Conservation (phyloP, 2,329 filamentous ascomycete genomes). For the Ophiocordyceps polyrhachis-furcata region DNA sequence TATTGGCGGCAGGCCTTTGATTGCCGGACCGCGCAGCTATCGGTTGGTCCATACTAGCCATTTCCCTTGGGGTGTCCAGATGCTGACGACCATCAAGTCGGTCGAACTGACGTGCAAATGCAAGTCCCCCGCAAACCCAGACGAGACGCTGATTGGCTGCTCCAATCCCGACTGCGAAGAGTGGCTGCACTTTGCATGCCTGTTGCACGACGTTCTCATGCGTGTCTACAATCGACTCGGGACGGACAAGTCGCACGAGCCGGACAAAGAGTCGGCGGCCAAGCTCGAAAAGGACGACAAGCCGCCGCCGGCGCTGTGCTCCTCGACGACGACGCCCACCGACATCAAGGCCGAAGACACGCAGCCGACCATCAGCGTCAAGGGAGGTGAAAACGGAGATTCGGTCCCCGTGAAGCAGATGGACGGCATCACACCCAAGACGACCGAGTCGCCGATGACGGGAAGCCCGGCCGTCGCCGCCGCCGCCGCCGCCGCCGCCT, state of each 20-base stretch:
- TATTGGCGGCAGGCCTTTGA: constrained; percentile 50
- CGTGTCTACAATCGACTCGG: constrained; percentile 31
- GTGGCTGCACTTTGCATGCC: constrained; percentile 46
- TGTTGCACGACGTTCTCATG: constrained; percentile 34
- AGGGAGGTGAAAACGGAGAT: constrained; percentile 23
- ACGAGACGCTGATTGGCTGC: constrained; percentile 40
- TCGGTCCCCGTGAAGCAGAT: constrained; percentile 19
- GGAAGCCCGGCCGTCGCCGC: constrained; percentile 9
- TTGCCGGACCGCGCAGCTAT: constrained; percentile 35
- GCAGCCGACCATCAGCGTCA: constrained; percentile 33
- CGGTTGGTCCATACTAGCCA: constrained; percentile 20
- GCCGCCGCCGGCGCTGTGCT: constrained; percentile 7
- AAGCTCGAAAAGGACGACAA: constrained; percentile 19
- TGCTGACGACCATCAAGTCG: constrained; percentile 22
- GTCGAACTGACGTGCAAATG: constrained; percentile 39
- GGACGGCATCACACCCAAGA: constrained; percentile 11
- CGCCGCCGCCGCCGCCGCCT: constrained; percentile 5
- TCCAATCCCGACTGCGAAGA: constrained; percentile 32
- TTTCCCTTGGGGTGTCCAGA: neutral
- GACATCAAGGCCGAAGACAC: constrained; percentile 30
- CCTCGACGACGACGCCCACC: constrained; percentile 32
- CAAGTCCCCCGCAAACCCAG: constrained; percentile 40
- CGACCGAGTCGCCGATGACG: constrained; percentile 13
- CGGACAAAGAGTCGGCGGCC: constrained; percentile 17
- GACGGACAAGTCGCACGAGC: constrained; percentile 27